Evolutionary conservation across 176 grass and related monocot genomes (phyloP).

Genomic region (Coix lacrymajobi): DNA sequence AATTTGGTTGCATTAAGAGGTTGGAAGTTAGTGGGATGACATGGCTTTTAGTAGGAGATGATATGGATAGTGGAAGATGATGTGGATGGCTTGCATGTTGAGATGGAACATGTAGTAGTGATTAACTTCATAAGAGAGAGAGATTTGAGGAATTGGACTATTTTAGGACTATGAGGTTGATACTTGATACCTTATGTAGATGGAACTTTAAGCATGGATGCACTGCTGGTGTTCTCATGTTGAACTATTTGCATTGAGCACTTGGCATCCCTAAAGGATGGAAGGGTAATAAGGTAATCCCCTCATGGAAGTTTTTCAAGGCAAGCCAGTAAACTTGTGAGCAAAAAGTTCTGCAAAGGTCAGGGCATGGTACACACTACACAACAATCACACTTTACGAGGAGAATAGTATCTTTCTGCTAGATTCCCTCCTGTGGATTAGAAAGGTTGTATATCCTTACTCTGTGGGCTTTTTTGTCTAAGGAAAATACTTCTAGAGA

Average conservation of each 20-base stretch:
- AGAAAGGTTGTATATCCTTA: constrained; percentile 4
- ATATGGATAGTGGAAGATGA: too few species aligned
- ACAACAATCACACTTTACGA: not conserved
- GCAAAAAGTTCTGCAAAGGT: constrained; percentile 4
- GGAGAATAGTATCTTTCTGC: constrained; percentile 15
- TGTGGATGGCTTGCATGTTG: too few species aligned
- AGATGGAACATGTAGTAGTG: too few species aligned
- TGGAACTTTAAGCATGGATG: constrained; percentile 11
- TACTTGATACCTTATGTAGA: constrained; percentile 7
- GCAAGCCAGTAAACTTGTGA: not conserved
- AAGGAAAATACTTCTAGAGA: not conserved
- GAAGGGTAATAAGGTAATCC: not conserved
- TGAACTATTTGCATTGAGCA: not conserved
- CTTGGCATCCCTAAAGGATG: constrained; percentile 1
- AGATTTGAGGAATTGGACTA: not conserved
- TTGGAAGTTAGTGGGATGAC: too few species aligned
- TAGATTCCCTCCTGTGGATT: constrained; percentile 8
- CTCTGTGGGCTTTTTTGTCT: not conserved
- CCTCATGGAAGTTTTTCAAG: constrained; percentile 20
- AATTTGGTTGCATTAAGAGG: too few species aligned
- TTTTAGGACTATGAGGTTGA: not conserved
- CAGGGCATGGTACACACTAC: not conserved
- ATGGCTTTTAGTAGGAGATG: too few species aligned
- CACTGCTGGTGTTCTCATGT: not conserved
- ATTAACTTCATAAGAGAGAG: too few species aligned